Conservation (phyloP, 768 basidiomycete genomes). For the Mycena filopes region DNA sequence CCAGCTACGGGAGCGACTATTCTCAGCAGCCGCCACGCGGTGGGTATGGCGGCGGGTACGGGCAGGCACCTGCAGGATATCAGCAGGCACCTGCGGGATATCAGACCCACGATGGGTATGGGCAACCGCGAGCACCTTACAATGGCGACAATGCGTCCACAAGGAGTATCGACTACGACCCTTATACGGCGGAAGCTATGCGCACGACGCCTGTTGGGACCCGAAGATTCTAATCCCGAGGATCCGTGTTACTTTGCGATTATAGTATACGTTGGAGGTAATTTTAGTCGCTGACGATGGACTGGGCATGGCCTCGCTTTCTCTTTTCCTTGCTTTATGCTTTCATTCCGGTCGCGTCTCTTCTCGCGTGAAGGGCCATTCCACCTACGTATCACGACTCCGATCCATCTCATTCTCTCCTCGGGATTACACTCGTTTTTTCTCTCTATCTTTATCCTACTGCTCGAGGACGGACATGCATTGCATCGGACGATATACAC, state of each 20-base stretch:
- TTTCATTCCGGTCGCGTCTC: slow-evolving; percentile 12
- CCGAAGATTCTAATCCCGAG: slow-evolving; percentile 20
- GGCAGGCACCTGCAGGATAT: slow-evolving; percentile 14
- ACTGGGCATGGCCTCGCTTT: slow-evolving; percentile 21
- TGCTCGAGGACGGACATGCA: slow-evolving; percentile 28
- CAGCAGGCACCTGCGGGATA: neutral
- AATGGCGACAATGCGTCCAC: slow-evolving; percentile 13
- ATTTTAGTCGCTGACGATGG: slow-evolving; percentile 18
- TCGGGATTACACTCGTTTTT: slow-evolving; percentile 22
- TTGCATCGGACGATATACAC: slow-evolving; percentile 25
- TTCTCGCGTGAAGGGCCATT: neutral
- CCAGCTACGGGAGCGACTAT: slow-evolving; percentile 12
- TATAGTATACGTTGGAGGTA: slow-evolving; percentile 20
- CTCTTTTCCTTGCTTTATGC: slow-evolving; percentile 12
- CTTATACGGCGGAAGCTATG: slow-evolving; percentile 30
- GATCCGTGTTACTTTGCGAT: neutral
- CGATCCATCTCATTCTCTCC: slow-evolving; percentile 5
- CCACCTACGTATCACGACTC: slow-evolving; percentile 2
- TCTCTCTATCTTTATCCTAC: slow-evolving; percentile 22
- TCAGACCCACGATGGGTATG: neutral
- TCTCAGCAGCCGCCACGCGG: neutral
- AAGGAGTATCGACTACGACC: slow-evolving; percentile 27
- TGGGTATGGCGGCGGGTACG: too few relatives aligned
- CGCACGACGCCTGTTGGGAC: slow-evolving; percentile 27
- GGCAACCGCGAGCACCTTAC: slow-evolving; percentile 26